Evolutionary conservation across 139 green algal genomes (phyloP), one percentile per base, ranked within the genome.

Genomic region (Coelastrella sp.): DNA sequence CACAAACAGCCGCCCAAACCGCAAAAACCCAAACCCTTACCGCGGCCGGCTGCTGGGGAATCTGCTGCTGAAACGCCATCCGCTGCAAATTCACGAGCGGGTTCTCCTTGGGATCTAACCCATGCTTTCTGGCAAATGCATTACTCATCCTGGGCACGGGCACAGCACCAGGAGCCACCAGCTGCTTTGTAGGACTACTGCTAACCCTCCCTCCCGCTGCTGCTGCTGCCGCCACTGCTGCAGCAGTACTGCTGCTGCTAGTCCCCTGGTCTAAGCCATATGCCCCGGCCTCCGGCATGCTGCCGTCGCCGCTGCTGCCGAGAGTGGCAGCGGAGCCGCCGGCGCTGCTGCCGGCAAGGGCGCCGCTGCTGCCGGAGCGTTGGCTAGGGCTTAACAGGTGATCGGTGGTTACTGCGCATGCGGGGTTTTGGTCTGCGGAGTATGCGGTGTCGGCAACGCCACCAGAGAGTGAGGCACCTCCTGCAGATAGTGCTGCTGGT

Each of bases 91-190:
- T 91, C 20, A 87, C 20, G 68, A 91, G 58, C 7, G 88, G 80
- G 81, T 94, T 95, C 81, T 95, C 93, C 76, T 93, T 93, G 32
- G 94, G 94, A 81, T 96, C 94, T 20, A 98, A 92, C 57, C 96
- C 96, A 85, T 97, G 94, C 65, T 96, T 95, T 20, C 96, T 92
- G 4, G 96, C 96, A 73, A 97, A 97, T 58, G 95, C 95, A 91
- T 98, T 98, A 16, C 91, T 95, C 88, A 91, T 91, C 47, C 88
- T 78, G 11, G 88, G 88, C 56, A 83, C 58, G 4, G 88, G 74
- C 58, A 88, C 68, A 32, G 85, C 85, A 22, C 54, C 58, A 7
- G 83, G 83, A 8, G 83, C 66, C 66, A 88, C 83, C 54, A 88
- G 19, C 83, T 88, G 83, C 83, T 88, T 88, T 17, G 16, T 80